Evolutionary conservation across 345 rosid species (phyloP).

Genomic region (Dipteronia dyeriana): DNA sequence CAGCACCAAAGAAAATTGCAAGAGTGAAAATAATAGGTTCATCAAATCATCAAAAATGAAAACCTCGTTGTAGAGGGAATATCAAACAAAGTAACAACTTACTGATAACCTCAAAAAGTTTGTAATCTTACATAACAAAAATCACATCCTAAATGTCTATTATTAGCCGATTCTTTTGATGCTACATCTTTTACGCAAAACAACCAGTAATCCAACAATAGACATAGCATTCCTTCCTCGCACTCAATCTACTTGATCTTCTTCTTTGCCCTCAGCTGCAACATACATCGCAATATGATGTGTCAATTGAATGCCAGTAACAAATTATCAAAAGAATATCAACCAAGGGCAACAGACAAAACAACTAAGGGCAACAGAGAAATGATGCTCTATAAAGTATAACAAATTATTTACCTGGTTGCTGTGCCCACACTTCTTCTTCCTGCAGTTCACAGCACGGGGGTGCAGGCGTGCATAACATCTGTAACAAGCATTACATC

Average conservation of each 20-base stretch:
- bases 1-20: neutral
- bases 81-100: neutral
- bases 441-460: conserved; percentile 97
- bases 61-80: neutral
- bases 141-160: neutral
- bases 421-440: conserved; percentile 99
- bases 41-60: conserved; percentile 2
- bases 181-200: neutral
- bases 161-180: neutral
- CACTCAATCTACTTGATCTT: conserved; percentile 53
- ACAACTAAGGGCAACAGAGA: neutral
- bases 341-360: neutral
- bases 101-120: neutral
- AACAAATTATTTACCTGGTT: conserved; percentile 64
- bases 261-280: conserved; percentile 93
- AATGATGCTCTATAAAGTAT: neutral
- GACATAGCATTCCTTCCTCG: neutral
- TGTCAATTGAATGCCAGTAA: neutral
- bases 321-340: neutral
- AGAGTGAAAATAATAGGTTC: neutral
- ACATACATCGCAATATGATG: neutral
- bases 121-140: neutral
- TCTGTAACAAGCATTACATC: conserved; percentile 31
- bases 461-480: conserved; percentile 97
- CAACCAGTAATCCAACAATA: neutral